Evolutionary conservation across 306 rosid species (phyloP), one percentile per base, ranked within the genome.

Genomic region (Malus fusca): DNA sequence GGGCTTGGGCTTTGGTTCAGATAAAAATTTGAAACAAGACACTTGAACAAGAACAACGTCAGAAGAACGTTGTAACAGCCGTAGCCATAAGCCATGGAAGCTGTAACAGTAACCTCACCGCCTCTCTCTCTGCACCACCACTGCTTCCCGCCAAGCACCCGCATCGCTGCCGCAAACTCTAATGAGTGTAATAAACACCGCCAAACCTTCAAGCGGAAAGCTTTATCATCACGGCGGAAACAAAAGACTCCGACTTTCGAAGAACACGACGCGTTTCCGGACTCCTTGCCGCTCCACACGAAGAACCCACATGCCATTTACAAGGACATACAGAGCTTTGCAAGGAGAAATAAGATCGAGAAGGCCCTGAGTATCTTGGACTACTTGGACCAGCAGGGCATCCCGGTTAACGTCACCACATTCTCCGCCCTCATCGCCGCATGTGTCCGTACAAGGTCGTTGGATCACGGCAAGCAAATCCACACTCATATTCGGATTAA

Each of bases 401-500:
- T 91, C 30, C 93, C 96, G 0, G 90, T 89, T 26, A 83, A 91
- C 74, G 43, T 86, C 78, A 91, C 96, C 23, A 87, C 93, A 2
- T 91, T 91, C 84, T 87, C 93, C 22, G 14, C 90, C 9, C 82
- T 91, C 77, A 82, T 91, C 12, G 77, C 92, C 6, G 87, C 93
- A 11, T 89, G 96, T 65, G 84, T 83, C 35, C 85, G 92, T 43
- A 83, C 88, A 18, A 91, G 78, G 79, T 85, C 90, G 5, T 18
- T 89, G 11, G 23, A 65, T 8, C 60, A 83, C 1, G 92, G 83
- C 0, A 87, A 77, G 77, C 84, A 82, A 74, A 65, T 87, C 63
- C 96, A 91, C 67, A 75, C 71, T 8, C 79, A 82, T 26, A 76
- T 91, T 42, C 80, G 92, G 72, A 81, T 86, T 67, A 88, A 87